Evolutionary conservation across 257 asterid genomes (phyloP).

Genomic region (Solanum acaule): DNA sequence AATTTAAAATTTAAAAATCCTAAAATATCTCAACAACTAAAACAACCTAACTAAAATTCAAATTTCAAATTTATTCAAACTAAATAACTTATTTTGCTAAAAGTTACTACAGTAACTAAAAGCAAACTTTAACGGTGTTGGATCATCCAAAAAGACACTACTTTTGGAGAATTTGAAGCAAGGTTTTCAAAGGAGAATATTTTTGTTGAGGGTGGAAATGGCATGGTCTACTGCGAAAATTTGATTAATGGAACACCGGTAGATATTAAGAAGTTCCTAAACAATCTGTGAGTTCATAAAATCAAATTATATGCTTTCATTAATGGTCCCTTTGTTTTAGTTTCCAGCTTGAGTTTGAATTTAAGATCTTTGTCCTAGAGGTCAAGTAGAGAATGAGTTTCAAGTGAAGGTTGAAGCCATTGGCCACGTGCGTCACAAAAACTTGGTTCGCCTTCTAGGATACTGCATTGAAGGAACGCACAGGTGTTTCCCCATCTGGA

Average conservation of each 20-base stretch:
- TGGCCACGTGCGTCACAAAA: constrained; percentile 89
- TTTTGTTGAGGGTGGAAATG: constrained; percentile 95
- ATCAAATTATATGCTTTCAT: not conserved
- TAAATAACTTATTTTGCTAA: no score
- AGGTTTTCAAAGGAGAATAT: constrained; percentile 75
- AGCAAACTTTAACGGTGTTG: no score
- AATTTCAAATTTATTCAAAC: no score
- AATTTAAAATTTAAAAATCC: no score
- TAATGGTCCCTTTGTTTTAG: not conserved
- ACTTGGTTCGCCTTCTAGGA: constrained; percentile 48
- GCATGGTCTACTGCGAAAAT: constrained; percentile 72
- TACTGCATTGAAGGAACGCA: constrained; percentile 98
- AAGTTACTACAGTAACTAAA: no score
- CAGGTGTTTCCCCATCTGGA: constrained; percentile 33
- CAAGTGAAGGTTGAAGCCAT: constrained; percentile 93
- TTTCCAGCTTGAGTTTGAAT: not conserved
- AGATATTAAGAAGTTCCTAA: constrained; percentile 86
- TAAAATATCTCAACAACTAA: no score
- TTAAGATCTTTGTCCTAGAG: not conserved
- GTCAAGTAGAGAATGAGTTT: constrained; percentile 90
- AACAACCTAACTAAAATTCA: no score
- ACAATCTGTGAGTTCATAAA: constrained; percentile 59
- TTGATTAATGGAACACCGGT: constrained; percentile 72
- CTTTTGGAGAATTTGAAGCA: not conserved
- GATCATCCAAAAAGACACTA: not conserved